phyloP scores from a whole-genome alignment of 2,329 filamentous ascomycete species.

The Didymella lethalis region DNA sequence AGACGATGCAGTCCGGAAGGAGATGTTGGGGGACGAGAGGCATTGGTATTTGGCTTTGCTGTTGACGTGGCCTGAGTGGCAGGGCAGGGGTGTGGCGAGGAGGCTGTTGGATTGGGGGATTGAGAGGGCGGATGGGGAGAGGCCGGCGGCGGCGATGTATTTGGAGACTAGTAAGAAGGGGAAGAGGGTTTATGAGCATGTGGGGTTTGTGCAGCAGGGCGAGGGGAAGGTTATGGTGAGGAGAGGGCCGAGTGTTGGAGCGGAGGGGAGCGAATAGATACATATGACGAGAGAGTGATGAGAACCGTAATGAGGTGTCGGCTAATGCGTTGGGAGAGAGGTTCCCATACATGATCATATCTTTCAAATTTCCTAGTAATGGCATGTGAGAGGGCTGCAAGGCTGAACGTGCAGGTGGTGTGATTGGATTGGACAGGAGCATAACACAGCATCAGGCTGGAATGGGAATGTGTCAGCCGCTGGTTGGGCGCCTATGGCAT shows the following conservation, averaged over 20 bases:
- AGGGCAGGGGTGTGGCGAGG: constrained; percentile 40
- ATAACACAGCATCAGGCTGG: not conserved
- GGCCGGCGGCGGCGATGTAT: constrained; percentile 39
- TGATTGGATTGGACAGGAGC: not conserved
- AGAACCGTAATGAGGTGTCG: constrained; percentile 7
- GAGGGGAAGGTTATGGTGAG: constrained; percentile 1
- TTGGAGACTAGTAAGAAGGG: constrained; percentile 38
- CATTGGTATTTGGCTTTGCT: constrained; percentile 47
- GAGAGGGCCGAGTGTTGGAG: constrained; percentile 11
- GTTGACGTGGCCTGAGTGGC: constrained; percentile 41
- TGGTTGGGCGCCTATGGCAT: not conserved
- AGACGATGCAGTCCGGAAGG: constrained; percentile 30
- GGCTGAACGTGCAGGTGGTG: not conserved
- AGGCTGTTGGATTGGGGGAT: constrained; percentile 43
- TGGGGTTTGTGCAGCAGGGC: constrained; percentile 37
- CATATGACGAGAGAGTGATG: constrained; percentile 2
- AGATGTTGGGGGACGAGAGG: constrained; percentile 28
- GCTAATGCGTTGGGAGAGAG: not conserved
- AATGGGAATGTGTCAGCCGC: constrained; percentile 4
- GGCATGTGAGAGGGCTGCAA: not conserved
- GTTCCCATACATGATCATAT: not conserved
- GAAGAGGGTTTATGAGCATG: constrained; percentile 40
- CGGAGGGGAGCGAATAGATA: constrained; percentile 11
- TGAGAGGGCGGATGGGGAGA: constrained; percentile 38
- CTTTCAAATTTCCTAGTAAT: not conserved